These are phyloP conservation scores for Talaromyces amestolkiae DNA, from an alignment of 2,329 filamentous ascomycete species.

Conservation along the genomic window DNA sequence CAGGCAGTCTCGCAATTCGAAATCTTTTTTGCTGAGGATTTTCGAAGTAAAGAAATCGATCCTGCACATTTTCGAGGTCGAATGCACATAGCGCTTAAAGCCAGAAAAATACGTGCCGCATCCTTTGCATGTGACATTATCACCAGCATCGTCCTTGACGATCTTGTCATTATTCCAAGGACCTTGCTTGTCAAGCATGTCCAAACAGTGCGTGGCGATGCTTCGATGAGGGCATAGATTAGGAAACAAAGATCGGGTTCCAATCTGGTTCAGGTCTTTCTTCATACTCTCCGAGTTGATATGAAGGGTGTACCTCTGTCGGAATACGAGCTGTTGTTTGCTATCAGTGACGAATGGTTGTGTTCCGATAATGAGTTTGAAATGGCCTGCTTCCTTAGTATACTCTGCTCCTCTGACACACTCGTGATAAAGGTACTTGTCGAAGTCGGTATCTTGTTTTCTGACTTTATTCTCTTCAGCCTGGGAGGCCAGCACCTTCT, in stretches of 20 bases:
- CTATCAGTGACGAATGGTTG: background rate
- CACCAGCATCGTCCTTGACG: background rate
- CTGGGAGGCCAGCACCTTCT: background rate
- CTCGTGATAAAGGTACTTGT: conserved; percentile 2
- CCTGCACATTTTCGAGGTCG: background rate
- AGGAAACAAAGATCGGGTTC: background rate
- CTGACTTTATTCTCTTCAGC: background rate
- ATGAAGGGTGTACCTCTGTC: background rate
- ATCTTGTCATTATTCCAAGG: background rate
- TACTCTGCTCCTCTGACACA: background rate
- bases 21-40: background rate
- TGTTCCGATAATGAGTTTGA: background rate
- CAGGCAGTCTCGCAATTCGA: background rate
- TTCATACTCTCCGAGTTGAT: background rate
- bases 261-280: background rate
- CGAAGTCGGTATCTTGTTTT: background rate
- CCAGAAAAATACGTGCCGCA: conserved; percentile 1
- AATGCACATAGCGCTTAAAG: background rate
- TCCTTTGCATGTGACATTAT: background rate
- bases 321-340: background rate
- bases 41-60: background rate
- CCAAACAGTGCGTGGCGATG: conserved; percentile 8
- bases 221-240: conserved; percentile 14
- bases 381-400: background rate
- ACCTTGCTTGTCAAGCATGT: background rate